phyloP scores from a whole-genome alignment of 1,284 basidiomycete genomes.

The Papiliotrema fonsecae region DNA sequence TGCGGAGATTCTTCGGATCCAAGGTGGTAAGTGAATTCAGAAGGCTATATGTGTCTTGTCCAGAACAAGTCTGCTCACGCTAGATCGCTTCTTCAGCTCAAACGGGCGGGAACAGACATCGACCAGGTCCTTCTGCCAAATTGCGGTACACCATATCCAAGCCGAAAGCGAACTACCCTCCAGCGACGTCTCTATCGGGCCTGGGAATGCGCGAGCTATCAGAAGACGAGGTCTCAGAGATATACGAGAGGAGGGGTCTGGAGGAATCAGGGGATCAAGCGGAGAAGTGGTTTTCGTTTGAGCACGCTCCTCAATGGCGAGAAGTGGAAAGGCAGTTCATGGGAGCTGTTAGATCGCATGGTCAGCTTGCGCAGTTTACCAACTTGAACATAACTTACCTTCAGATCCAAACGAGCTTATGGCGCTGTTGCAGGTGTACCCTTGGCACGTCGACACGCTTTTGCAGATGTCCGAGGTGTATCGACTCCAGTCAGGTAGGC shows the following conservation, averaged over 20 bases:
- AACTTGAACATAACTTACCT: conserved; percentile 3
- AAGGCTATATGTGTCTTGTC: not conserved
- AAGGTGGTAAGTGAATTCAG: conserved; percentile 60
- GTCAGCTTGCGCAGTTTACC: too few species aligned
- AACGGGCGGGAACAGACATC: conserved; percentile 21
- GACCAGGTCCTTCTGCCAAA: conserved; percentile 29
- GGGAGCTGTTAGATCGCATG: conserved; percentile 69
- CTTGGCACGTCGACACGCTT: conserved; percentile 85
- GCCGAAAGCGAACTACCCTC: conserved; percentile 49
- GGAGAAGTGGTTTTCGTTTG: conserved; percentile 80
- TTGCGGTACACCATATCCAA: conserved; percentile 39
- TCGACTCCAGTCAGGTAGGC: conserved; percentile 71
- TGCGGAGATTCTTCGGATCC: conserved; percentile 85
- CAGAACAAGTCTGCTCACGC: not conserved
- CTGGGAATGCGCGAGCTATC: conserved; percentile 60
- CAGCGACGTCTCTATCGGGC: conserved; percentile 52
- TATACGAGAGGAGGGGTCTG: conserved; percentile 51
- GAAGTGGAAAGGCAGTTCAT: conserved; percentile 74
- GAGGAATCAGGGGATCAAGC: conserved; percentile 41
- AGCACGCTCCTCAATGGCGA: conserved; percentile 76
- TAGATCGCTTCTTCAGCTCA: conserved; percentile 31
- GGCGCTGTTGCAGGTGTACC: conserved; percentile 50
- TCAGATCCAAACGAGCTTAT: conserved; percentile 51
- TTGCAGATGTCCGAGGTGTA: conserved; percentile 74
- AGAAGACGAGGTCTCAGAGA: conserved; percentile 55